A percentile compares a stretch with the other conserved stretches of the same genome.
These are phyloP conservation scores for Suhomyces faveliae DNA, from an alignment of 805 yeast genomes.

Conservation along the genomic window DNA sequence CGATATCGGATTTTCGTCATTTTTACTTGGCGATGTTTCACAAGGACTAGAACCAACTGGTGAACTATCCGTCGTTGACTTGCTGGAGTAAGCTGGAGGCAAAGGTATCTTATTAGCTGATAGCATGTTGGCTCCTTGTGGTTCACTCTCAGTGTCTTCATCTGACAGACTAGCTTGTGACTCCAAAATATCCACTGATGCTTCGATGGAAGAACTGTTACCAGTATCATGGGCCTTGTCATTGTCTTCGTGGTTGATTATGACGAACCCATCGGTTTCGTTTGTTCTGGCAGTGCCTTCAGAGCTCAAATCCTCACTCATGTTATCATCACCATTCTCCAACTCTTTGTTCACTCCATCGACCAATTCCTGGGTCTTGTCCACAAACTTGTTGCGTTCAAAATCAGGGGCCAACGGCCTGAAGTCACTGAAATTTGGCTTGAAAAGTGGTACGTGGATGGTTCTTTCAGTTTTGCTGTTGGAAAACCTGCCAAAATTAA, in stretches of 20 bases:
- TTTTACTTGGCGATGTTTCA: background rate
- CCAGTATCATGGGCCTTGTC: conserved; percentile 1
- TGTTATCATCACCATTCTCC: conserved; percentile 5
- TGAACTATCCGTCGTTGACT: conserved; percentile 21
- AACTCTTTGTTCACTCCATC: conserved; percentile 3
- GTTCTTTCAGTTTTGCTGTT: conserved; percentile 14
- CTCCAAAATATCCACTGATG: background rate
- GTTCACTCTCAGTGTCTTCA: conserved; percentile 30
- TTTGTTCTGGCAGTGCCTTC: conserved; percentile 7
- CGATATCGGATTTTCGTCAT: conserved; percentile 19
- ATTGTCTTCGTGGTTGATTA: conserved; percentile 14
- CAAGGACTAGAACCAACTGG: conserved; percentile 9
- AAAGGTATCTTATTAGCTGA: conserved; percentile 8
- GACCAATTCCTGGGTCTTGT: conserved; percentile 9
- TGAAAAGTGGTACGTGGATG: conserved; percentile 48
- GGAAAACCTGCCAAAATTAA: conserved; percentile 3
- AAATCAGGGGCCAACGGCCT: conserved; percentile 24
- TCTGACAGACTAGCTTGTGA: conserved; percentile 22
- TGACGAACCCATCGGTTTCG: conserved; percentile 19
- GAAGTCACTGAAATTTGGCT: conserved; percentile 40
- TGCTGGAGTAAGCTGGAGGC: conserved; percentile 17
- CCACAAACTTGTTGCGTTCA: conserved; percentile 27
- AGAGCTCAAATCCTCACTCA: conserved; percentile 5
- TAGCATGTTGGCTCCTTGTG: conserved; percentile 14
- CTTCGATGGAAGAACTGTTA: background rate